These are phyloP conservation scores for Fusarium albidum DNA, from an alignment of 2,329 filamentous ascomycete species.

Conservation along the genomic window DNA sequence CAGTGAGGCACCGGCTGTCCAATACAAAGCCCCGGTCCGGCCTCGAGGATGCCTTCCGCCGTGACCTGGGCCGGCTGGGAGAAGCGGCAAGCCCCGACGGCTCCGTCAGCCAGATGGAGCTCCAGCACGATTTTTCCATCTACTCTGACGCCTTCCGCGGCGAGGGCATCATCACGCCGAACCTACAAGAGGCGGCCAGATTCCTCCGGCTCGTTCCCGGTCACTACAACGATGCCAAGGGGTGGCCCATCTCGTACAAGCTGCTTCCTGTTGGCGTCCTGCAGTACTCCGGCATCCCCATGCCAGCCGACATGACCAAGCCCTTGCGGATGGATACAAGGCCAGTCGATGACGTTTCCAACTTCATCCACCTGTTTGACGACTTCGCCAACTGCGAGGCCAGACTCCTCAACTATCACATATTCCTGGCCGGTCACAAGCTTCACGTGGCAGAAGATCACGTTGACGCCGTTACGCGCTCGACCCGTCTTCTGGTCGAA, in stretches of 20 bases:
- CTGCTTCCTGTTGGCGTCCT: conserved; percentile 12
- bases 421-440: conserved; percentile 5
- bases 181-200: background rate
- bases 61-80: conserved; percentile 5
- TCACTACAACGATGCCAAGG: conserved; percentile 7
- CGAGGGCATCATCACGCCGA: background rate
- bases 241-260: conserved; percentile 16
- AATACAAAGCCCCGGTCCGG: background rate
- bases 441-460: conserved; percentile 4
- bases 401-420: conserved; percentile 7
- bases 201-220: conserved; percentile 6
- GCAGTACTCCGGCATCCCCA: background rate
- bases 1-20: background rate
- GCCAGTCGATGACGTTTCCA: background rate
- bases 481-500: background rate
- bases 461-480: background rate
- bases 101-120: background rate
- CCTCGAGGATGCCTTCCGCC: background rate
- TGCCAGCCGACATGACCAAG: rapidly evolving
- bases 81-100: background rate
- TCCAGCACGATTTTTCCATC: conserved; percentile 11
- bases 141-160: conserved; percentile 18
- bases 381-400: background rate
- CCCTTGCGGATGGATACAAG: too few species aligned
- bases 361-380: conserved; percentile 20